phyloP scores from a whole-genome alignment of 2,329 filamentous ascomycete species.

The Diplodia scrobiculata region DNA sequence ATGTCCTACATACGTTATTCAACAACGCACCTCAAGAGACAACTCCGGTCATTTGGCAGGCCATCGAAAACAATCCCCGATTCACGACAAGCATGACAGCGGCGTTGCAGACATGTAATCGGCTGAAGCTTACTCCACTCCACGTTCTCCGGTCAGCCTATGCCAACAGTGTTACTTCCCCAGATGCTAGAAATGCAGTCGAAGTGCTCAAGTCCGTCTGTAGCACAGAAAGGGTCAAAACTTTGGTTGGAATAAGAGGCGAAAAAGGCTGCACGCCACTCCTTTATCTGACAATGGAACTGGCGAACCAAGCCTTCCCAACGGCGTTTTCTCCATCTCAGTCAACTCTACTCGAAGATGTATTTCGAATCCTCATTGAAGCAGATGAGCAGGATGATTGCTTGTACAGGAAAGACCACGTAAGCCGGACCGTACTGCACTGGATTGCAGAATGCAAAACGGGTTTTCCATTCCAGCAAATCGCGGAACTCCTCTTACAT shows the following conservation, averaged over 20 bases:
- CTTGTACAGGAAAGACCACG: neutral
- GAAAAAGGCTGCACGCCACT: neutral
- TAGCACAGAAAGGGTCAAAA: no score
- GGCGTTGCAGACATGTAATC: neutral
- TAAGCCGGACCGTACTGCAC: neutral
- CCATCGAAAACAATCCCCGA: neutral
- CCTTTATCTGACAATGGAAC: neutral
- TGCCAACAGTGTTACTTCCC: no score
- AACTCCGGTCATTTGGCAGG: neutral
- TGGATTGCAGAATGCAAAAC: neutral
- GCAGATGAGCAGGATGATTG: neutral
- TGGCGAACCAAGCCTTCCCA: no score
- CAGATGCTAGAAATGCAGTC: rapidly evolving
- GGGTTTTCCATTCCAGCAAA: neutral
- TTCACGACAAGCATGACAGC: neutral
- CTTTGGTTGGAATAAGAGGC: neutral
- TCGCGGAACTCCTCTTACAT: neutral
- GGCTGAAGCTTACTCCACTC: neutral
- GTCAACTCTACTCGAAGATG: neutral
- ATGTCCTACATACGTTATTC: neutral
- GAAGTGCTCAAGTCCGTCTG: neutral
- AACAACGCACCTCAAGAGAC: neutral
- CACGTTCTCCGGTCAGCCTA: neutral
- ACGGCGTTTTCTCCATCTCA: no score
- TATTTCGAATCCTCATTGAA: neutral